Base-by-base conservation (phyloP, 352 stramenopile species). In the Aphanomyces stellatus region DNA sequence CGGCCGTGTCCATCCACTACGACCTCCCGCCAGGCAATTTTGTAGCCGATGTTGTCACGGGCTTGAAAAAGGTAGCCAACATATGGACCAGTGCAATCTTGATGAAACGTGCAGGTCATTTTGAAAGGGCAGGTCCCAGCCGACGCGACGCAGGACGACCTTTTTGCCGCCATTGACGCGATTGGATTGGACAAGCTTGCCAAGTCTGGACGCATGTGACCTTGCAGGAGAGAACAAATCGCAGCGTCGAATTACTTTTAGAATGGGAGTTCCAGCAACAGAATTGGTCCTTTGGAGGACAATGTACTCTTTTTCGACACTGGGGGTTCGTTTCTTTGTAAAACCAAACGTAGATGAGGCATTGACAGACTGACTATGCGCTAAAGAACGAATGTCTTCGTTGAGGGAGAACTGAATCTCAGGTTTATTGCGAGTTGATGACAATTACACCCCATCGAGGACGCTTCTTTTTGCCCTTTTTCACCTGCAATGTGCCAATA, bases 1-100 rank as follows among this genome's bases (percentile, higher is more conserved):
- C 85, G 11, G 88, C 87, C 65, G 72, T 93, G 25, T 90, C 83
- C 51, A 80, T 91, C 35, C 80, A 77, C 19, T 91, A 84, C 64
- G 71, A 67, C 7, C 76, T 92, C 19, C 78, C 83, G 0, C 82
- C 85, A 1, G 85, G 85, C 13, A 88, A 89, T 55, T 91, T 88
- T 66, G 89, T 82, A 10, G 79, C 76, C 0, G 81, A 93, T 63
- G 35, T 91, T 33, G 77, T 79, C 41, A 76, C 81, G 56, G 82
- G 72, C 7, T 71, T 93, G n/a, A 72, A 79, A 25, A 67, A 74
- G 70, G 84, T 92, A 70, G n/a, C 74, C 22, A 72, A 37, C 17
- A 28, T 56, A 51, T 53, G 7, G 27, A 22, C 13, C 35, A 70
- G 24, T n/a, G n/a, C 13, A 43, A 30, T 34, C 31, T 31, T 37